phyloP scores from a whole-genome alignment of 2,329 filamentous ascomycete genomes.

The Westerdykella ornata region DNA sequence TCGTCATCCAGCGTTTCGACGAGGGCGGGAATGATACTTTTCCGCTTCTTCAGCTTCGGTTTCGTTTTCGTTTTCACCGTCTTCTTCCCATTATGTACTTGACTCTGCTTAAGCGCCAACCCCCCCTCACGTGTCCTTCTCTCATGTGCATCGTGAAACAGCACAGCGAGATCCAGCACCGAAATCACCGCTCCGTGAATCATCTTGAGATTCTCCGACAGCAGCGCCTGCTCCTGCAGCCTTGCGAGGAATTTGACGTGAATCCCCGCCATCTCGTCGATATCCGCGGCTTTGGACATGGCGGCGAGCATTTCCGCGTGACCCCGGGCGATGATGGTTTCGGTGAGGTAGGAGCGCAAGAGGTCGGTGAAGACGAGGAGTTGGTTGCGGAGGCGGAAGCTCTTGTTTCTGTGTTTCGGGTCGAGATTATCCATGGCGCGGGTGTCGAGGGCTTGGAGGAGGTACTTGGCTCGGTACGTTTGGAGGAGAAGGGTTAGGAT shows the following conservation, averaged over 20 bases:
- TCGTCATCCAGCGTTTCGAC: constrained; percentile 8
- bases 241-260: constrained; percentile 59
- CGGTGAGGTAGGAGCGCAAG: constrained; percentile 68
- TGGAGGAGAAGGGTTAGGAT: constrained; percentile 74
- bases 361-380: constrained; percentile 73
- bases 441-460: constrained; percentile 48
- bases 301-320: constrained; percentile 50
- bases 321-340: constrained; percentile 61
- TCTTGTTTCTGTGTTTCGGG: constrained; percentile 5
- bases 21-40: constrained; percentile 13
- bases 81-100: constrained; percentile 11
- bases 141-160: constrained; percentile 57
- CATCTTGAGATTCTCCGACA: constrained; percentile 60
- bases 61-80: not conserved
- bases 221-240: constrained; percentile 61
- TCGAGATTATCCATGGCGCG: not conserved
- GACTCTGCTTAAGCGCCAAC: constrained; percentile 37
- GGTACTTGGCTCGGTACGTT: constrained; percentile 61
- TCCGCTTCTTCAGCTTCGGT: constrained; percentile 12
- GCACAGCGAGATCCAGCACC: constrained; percentile 66
- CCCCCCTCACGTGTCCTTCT: constrained; percentile 35
- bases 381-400: constrained; percentile 57
- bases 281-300: constrained; percentile 58
- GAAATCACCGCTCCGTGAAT: constrained; percentile 69
- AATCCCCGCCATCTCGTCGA: constrained; percentile 71